Evolutionary conservation across 2,329 filamentous ascomycete species (phyloP), one percentile per base, ranked within the genome.

Genomic region (Didymella pinodella): DNA sequence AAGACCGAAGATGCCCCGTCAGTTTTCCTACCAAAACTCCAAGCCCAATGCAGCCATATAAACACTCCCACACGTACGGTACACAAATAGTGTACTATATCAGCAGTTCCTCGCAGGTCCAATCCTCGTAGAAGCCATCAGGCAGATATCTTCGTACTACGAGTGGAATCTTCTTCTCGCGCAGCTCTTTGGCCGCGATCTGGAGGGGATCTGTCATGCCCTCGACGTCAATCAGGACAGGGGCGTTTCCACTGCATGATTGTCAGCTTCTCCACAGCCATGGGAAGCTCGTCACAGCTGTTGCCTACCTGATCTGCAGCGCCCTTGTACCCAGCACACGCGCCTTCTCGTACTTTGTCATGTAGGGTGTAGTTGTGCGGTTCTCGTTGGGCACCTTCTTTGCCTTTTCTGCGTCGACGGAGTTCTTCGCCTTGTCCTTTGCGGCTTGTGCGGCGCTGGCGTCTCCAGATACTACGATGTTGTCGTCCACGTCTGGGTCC

Each of bases 51-150:
- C 72, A 75, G 65, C 57, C 64, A 67, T 46, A 63, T 51, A 55
- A 56, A 59, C 54, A 57, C 51, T 34, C 34, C 18, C 43, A 29
- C 29, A 41, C 29, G 41, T 12, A 6, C 41, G 28, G 25, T n/a
- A 44, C 44, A 62, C 64, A 57, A 74, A 48, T 2, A 28, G 41
- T 28, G 28, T 45, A 62, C 64, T 61, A 75, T 47, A 66, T 69
- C 58, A 97, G 85, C 65, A 98, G 84, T 80, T 99, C 95, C 81
- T 98, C 95, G 80, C 93, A 97, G 34, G 93, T 96, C 95, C 95
- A 99, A 79, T 99, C 95, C 85, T 99, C 95, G 79, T 98, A 98
- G 92, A 87, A 97, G 82, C 95, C 95, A 81, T 99, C 95, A 22
- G 95, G 95, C 76, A 99, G 86, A 81, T 98, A 99, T 75, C 95